phyloP scores from a whole-genome alignment of 129 eudicot species.

The Lactuca sativa region DNA sequence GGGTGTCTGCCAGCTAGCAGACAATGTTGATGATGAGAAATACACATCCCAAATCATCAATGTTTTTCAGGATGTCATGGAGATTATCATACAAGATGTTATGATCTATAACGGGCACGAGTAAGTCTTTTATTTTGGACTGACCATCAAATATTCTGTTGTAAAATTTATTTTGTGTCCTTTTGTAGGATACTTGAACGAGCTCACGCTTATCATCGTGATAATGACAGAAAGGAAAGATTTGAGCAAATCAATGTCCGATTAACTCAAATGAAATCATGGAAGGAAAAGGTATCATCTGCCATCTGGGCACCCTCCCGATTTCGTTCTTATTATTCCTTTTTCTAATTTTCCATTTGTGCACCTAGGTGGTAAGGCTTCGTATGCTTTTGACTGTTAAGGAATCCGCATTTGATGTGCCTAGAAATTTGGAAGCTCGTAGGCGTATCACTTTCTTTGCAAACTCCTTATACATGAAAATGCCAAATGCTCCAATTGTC shows the following conservation, averaged over 20 bases:
- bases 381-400: conserved; percentile 84
- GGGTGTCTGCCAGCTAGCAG: conserved; percentile 43
- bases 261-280: conserved; percentile 47
- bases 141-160: conserved; percentile 1
- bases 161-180: background rate
- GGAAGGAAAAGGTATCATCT: conserved; percentile 88
- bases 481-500: conserved; percentile 95
- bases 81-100: conserved; percentile 89
- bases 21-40: conserved; percentile 50
- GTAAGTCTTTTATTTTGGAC: conserved; percentile 46
- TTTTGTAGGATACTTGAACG: conserved; percentile 56
- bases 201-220: conserved; percentile 38
- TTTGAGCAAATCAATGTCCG: conserved; percentile 63
- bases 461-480: conserved; percentile 88
- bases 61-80: conserved; percentile 90
- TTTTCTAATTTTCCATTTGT: conserved; percentile 2
- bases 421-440: conserved; percentile 95
- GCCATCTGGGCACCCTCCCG: conserved; percentile 13
- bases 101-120: conserved; percentile 64
- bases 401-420: conserved; percentile 97
- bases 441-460: conserved; percentile 96
- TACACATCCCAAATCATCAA: conserved; percentile 75
- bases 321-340: conserved; percentile 1
- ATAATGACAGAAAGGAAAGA: conserved; percentile 57
- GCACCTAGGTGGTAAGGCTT: conserved; percentile 78